A percentile compares a stretch with the other conserved stretches of the same genome.
phyloP scores from a whole-genome alignment of 2,329 filamentous ascomycete genomes.

The Daldinia eschscholtzii region DNA sequence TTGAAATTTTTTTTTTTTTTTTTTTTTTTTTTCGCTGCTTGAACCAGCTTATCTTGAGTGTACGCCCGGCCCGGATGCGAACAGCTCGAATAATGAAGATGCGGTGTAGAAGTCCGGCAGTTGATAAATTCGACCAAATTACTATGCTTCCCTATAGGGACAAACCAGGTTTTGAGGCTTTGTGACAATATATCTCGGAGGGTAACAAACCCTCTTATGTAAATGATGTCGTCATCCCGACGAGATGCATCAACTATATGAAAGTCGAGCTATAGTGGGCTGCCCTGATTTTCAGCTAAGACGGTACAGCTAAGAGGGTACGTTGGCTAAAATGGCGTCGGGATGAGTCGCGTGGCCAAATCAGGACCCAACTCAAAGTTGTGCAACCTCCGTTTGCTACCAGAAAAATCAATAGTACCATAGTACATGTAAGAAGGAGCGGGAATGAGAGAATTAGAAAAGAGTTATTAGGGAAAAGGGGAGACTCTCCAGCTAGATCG shows the following conservation, averaged over 20 bases:
- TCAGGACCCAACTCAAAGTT: background rate
- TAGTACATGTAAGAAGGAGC: constrained; percentile 23
- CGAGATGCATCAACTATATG: constrained; percentile 26
- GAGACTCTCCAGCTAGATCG: constrained; percentile 41
- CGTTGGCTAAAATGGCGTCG: constrained; percentile 6
- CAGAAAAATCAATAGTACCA: background rate
- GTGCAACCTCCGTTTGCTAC: constrained; percentile 18
- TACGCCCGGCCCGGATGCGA: background rate
- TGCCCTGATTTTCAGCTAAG: constrained; percentile 36
- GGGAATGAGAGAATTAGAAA: constrained; percentile 11
- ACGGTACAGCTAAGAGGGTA: background rate
- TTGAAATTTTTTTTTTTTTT: background rate
- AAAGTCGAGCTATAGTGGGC: constrained; percentile 22
- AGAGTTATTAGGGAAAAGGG: background rate
- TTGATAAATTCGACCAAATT: background rate
- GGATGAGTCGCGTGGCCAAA: constrained; percentile 15
- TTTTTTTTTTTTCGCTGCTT: background rate
- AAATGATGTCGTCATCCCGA: constrained; percentile 38
- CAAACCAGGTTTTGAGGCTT: constrained; percentile 30
- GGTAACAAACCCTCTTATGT: constrained; percentile 1
- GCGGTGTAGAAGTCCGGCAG: background rate
- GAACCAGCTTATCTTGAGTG: background rate
- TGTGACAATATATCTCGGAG: constrained; percentile 9
- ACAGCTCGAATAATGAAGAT: background rate
- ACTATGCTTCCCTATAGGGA: background rate